Evolutionary conservation across 345 rosid species (phyloP), one percentile per base, ranked within the genome.

Genomic region (Boechera retrofracta): DNA sequence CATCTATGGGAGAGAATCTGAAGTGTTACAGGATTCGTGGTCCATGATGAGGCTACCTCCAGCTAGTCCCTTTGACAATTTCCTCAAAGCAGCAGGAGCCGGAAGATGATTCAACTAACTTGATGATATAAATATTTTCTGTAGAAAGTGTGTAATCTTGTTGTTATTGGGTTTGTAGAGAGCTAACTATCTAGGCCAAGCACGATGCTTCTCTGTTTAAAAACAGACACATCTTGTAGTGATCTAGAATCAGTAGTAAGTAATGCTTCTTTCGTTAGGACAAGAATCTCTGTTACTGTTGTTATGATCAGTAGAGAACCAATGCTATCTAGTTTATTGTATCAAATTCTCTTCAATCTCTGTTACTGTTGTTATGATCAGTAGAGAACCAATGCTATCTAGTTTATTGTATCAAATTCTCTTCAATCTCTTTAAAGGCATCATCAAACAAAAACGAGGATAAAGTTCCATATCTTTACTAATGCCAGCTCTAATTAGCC

Each of bases 1-100:
- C 68, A 61, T 35, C 31, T 5, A 24, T 12, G 77, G 78, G 52
- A 72, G 75, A 39, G 89, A 81, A 65, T 71, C 45, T 33, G 42
- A 16, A 54, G 49, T 69, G 64, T 54, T 54, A 9, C 74, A 32
- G 69, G 93, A 89, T 55, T 75, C 86, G 36, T 75, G 89, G 79
- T 74, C 80, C 64, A 80, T 83, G 28, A 87, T 94, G 87, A 89
- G 91, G 77, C 83, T 92, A 38, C 99, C 99, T 21, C 94, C 98
- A 7, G 89, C 98, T 4, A 92, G 98, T 77, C 97, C 98, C 51
- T 95, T 85, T 35, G 97, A 89, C 82, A 95, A 95, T 83, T 95
- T 92, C 80, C 96, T 92, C 32, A 89, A 86, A 79, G 98, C 96
- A 62, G 98, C 99, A 10, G 86, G 98, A 78, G 77, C 81, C 0